Evolutionary conservation across 208 protist genomes (phyloP).

Genomic region (Leishmania major): DNA sequence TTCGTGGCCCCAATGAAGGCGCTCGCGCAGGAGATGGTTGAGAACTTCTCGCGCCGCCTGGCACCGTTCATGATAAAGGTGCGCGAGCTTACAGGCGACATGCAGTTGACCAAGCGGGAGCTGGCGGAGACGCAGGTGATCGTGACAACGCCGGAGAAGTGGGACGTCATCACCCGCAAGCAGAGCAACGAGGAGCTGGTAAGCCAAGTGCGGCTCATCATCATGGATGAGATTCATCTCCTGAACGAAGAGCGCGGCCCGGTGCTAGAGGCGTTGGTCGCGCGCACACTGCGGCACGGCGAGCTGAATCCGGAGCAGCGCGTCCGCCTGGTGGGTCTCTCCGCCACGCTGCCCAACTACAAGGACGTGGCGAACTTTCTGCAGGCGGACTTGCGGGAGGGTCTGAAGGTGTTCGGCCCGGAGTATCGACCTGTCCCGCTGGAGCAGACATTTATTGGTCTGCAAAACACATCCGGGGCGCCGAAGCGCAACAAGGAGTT

Average conservation of each 20-base stretch:
- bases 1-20: constrained; percentile 99
- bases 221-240: constrained; percentile 99
- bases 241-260: constrained; percentile 99
- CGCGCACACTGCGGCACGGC: constrained; percentile 94
- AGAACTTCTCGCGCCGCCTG: constrained; percentile 95
- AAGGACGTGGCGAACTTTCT: constrained; percentile 98
- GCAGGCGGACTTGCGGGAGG: constrained; percentile 89
- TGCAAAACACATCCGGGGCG: constrained; percentile 43
- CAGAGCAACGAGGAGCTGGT: constrained; percentile 94
- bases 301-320: constrained; percentile 91
- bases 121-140: constrained; percentile 98
- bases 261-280: constrained; percentile 98
- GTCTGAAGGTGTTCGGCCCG: constrained; percentile 96
- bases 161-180: constrained; percentile 99
- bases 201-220: constrained; percentile 93
- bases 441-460: constrained; percentile 95
- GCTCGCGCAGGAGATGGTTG: constrained; percentile 98
- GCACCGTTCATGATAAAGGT: constrained; percentile 92
- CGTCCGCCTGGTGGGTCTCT: constrained; percentile 97
- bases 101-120: constrained; percentile 98
- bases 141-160: constrained; percentile 99
- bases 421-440: constrained; percentile 98
- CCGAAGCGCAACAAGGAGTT: constrained; percentile 59
- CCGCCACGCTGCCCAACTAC: constrained; percentile 99
- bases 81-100: constrained; percentile 99